Base-by-base conservation (phyloP, 176 grass and related monocot genomes). In the Lolium perenne region DNA sequence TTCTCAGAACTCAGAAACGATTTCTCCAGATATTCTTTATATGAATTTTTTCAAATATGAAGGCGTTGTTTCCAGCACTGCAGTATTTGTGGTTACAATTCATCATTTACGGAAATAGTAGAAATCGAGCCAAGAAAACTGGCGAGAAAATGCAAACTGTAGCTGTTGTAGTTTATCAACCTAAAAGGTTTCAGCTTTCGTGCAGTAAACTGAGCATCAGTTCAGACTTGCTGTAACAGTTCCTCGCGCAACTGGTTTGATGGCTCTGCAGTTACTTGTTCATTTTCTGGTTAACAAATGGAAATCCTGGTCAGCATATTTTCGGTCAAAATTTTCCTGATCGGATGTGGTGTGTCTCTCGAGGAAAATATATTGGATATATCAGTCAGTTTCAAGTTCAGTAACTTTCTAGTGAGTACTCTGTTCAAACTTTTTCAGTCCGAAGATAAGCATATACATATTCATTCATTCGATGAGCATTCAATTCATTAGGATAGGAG, bases 291-390 rank as follows among this genome's bases (percentile, higher is more conserved):
- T 51, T 51, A 25, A 57, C 18, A 57, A 57, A 57, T 6, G 6
- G 18, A 57, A 57, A 57, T 20, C 15, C 16, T 49, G 16, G 23
- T 77, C 74, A 57, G 50, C 20, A 16, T 35, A 38, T 11, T 77
- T 56, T 53, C 4, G 56, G 62, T 29, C 10, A 11, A 4, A 43
- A 25, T 11, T 62, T 62, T 25, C 20, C 56, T 59, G 7, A 59
- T 8, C 59, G 25, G 57, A 81, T 87, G 74, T 76, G 71, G 32
- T 75, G 49, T 11, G 58, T 21, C 35, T 67, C 59, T 76, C 59
- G 78, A 87, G 51, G 79, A 49, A 53, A 48, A 87, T 82, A 54
- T 56, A 48, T 49, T 12, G 9, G 10, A 78, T 43, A 58, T 13
- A 4, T 15, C 35, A 4, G 7, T 10, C 14, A 69, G 32, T 7